A percentile compares a stretch with the other conserved stretches of the same genome.
phyloP scores from a whole-genome alignment of 768 basidiomycete genomes.

The Tylopilus plumbeoviolaceoides region DNA sequence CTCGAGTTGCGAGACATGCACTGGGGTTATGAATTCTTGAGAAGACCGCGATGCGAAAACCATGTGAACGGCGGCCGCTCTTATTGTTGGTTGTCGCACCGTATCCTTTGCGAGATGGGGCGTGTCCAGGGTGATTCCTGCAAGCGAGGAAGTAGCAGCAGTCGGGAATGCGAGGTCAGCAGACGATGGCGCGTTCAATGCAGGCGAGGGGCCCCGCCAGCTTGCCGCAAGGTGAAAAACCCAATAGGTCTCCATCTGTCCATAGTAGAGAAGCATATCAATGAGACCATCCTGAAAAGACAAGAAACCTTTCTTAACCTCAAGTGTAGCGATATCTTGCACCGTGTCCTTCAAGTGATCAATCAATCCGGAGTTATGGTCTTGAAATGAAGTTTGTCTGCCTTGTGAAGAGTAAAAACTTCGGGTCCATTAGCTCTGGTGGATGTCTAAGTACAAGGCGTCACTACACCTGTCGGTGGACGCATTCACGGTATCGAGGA shows the following conservation, averaged over 20 bases:
- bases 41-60: slow-evolving; percentile 75
- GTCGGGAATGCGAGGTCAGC: slow-evolving; percentile 40
- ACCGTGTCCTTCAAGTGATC: slow-evolving; percentile 48
- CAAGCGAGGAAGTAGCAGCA: not conserved
- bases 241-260: slow-evolving; percentile 84
- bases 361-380: slow-evolving; percentile 65
- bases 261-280: not conserved
- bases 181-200: slow-evolving; percentile 40
- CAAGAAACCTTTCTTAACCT: slow-evolving; percentile 39
- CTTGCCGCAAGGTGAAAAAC: slow-evolving; percentile 73
- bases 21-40: slow-evolving; percentile 70
- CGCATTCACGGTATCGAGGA: slow-evolving; percentile 56
- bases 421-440: slow-evolving; percentile 5
- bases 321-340: slow-evolving; percentile 59
- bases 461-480: slow-evolving; percentile 67
- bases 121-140: slow-evolving; percentile 2
- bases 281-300: not conserved
- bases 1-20: slow-evolving; percentile 56
- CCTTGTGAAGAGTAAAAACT: slow-evolving; percentile 90
- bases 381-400: slow-evolving; percentile 74
- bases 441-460: not conserved
- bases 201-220: slow-evolving; percentile 42
- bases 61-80: slow-evolving; percentile 79
- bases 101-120: not conserved
- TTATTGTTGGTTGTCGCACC: slow-evolving; percentile 39